These are phyloP conservation scores for Penicillium digitatum DNA, from an alignment of 2,329 filamentous ascomycete species.

Conservation along the genomic window DNA sequence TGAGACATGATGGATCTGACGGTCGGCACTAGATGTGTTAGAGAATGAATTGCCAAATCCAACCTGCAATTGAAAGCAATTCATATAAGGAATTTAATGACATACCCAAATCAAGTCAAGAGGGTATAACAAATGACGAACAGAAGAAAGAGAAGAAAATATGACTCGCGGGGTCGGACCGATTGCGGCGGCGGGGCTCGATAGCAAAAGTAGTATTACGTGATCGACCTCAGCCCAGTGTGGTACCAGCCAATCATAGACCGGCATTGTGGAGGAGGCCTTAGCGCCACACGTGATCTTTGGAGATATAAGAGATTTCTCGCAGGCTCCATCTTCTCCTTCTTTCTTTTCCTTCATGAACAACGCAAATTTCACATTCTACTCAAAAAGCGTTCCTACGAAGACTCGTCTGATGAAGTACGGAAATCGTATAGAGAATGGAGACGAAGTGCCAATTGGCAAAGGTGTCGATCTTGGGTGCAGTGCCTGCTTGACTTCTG, in stretches of 20 bases:
- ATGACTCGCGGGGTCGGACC: constrained; percentile 27
- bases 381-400: constrained; percentile 55
- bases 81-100: neutral
- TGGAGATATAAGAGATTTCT: constrained; percentile 20
- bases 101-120: constrained; percentile 21
- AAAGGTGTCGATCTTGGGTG: constrained; percentile 55
- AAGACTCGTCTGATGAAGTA: constrained; percentile 54
- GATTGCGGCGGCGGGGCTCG: constrained; percentile 22
- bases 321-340: constrained; percentile 20
- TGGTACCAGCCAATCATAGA: neutral
- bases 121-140: constrained; percentile 14
- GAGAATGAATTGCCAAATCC: constrained; percentile 2
- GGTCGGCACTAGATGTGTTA: constrained; percentile 22
- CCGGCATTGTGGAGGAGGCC: neutral
- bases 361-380: constrained; percentile 56
- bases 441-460: constrained; percentile 43
- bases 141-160: constrained; percentile 19
- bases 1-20: constrained; percentile 36
- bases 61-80: constrained; percentile 4
- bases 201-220: constrained; percentile 5
- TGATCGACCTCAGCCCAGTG: constrained; percentile 2
- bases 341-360: constrained; percentile 48
- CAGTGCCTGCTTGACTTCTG: constrained; percentile 49
- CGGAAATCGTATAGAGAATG: constrained; percentile 57
- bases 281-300: constrained; percentile 17